These are phyloP conservation scores for Paraglomus occultum DNA, from an alignment of 192 early-diverging fungal genomes.

Conservation along the genomic window DNA sequence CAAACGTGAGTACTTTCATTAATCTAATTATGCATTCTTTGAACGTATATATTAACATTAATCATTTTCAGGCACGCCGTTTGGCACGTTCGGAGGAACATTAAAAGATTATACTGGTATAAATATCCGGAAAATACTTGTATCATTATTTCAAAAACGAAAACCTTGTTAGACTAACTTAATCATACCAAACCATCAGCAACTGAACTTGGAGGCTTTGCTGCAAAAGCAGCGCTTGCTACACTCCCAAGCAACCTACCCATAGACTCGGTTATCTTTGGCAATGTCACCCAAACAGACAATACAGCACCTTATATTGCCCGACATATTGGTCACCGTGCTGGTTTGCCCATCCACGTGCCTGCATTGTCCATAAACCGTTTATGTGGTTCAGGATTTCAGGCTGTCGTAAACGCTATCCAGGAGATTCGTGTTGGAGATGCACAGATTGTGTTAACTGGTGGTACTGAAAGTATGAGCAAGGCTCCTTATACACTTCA, in stretches of 20 bases:
- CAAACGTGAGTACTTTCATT: conserved; percentile 52
- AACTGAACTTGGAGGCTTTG: conserved; percentile 83
- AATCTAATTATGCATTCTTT: not conserved
- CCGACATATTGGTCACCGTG: conserved; percentile 90
- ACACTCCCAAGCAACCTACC: conserved; percentile 66
- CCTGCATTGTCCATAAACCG: conserved; percentile 93
- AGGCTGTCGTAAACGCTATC: conserved; percentile 89
- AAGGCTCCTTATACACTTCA: conserved; percentile 86
- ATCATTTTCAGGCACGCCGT: conserved; percentile 53
- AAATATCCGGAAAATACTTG: conserved; percentile 29
- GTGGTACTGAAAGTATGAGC: conserved; percentile 93
- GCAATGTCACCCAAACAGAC: conserved; percentile 89
- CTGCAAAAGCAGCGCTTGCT: conserved; percentile 86
- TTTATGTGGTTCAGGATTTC: conserved; percentile 96
- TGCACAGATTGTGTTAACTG: conserved; percentile 80
- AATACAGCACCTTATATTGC: conserved; percentile 85
- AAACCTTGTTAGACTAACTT: not conserved
- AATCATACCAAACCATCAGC: conserved; percentile 34
- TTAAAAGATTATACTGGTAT: conserved; percentile 78
- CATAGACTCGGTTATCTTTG: conserved; percentile 91
- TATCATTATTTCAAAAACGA: not conserved
- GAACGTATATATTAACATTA: conserved; percentile 19
- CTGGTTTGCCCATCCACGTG: conserved; percentile 78
- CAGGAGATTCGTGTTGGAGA: conserved; percentile 89
- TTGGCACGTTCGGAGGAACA: conserved; percentile 95